Evolutionary conservation across 352 stramenopile species (phyloP).

Genomic region (Achlya hypogyna): DNA sequence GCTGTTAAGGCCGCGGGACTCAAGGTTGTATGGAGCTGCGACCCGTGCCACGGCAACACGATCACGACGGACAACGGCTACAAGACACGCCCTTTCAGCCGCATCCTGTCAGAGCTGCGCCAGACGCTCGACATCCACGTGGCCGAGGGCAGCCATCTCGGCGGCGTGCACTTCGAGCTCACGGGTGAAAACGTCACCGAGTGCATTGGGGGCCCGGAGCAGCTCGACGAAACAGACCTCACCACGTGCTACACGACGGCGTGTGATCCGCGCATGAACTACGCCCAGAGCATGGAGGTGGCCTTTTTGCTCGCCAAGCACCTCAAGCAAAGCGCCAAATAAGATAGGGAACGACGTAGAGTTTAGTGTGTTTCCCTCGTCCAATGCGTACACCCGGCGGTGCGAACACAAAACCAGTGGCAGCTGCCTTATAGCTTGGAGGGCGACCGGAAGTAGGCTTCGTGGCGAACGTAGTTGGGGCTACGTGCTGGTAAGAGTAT

Average conservation of each 20-base stretch:
- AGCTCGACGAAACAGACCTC: slow-evolving; percentile 90
- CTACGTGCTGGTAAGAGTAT: neutral
- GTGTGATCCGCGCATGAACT: slow-evolving; percentile 98
- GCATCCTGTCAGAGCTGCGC: slow-evolving; percentile 93
- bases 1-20: slow-evolving; percentile 91
- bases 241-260: slow-evolving; percentile 92
- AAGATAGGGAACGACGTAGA: too few species aligned
- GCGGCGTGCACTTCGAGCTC: slow-evolving; percentile 95
- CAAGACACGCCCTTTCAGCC: slow-evolving; percentile 97
- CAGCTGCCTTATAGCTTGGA: slow-evolving; percentile 8
- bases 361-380: too few species aligned
- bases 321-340: slow-evolving; percentile 43
- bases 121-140: slow-evolving; percentile 98
- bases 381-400: too few species aligned
- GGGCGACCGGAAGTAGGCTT: slow-evolving; percentile 15
- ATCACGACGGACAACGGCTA: slow-evolving; percentile 92
- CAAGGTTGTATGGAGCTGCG: slow-evolving; percentile 95
- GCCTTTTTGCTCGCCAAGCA: slow-evolving; percentile 95
- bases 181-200: slow-evolving; percentile 99
- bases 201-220: slow-evolving; percentile 94
- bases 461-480: slow-evolving; percentile 14
- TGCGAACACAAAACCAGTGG: too few species aligned
- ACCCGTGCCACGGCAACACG: slow-evolving; percentile 97
- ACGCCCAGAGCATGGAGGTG: slow-evolving; percentile 96
- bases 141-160: slow-evolving; percentile 88